These are phyloP conservation scores for Cyclotella atomus DNA, from an alignment of 108 stramenopile genomes.

Conservation along the genomic window DNA sequence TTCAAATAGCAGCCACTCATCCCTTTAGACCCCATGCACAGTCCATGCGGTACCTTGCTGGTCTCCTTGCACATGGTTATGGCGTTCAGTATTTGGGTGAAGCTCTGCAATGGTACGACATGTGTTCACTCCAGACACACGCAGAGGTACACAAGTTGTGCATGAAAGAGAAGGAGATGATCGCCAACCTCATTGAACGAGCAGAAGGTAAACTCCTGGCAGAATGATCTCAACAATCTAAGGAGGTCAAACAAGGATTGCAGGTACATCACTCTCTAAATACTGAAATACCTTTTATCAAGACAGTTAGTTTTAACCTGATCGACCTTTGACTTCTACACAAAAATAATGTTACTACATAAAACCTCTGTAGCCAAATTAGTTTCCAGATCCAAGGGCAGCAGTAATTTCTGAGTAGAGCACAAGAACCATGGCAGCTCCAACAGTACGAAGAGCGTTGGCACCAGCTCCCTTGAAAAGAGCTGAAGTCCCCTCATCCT, in stretches of 20 bases:
- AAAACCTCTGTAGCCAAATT: background rate
- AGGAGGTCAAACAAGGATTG: background rate
- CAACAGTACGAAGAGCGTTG: constrained; percentile 98
- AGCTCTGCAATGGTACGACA: constrained; percentile 10
- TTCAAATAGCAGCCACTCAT: constrained; percentile 14
- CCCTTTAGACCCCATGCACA: background rate
- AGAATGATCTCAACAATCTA: background rate
- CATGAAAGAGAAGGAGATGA: background rate
- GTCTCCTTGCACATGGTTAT: background rate
- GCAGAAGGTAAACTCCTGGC: background rate
- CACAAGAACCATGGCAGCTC: constrained; percentile 96
- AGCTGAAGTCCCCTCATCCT: constrained; percentile 91
- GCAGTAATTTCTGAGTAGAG: constrained; percentile 98
- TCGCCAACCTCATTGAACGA: background rate
- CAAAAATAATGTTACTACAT: constrained; percentile 1
- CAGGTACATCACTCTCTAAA: background rate
- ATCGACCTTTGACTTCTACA: background rate
- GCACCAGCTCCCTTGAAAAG: constrained; percentile 99
- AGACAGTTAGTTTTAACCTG: constrained; percentile 6
- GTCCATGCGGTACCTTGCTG: constrained; percentile 23
- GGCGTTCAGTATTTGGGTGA: constrained; percentile 2
- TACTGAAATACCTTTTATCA: background rate
- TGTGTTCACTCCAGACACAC: constrained; percentile 1
- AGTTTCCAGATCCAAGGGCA: constrained; percentile 53
- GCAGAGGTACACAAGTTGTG: background rate